These are phyloP conservation scores for Arbutus unedo DNA, from an alignment of 148 eudicot species.

Conservation along the genomic window DNA sequence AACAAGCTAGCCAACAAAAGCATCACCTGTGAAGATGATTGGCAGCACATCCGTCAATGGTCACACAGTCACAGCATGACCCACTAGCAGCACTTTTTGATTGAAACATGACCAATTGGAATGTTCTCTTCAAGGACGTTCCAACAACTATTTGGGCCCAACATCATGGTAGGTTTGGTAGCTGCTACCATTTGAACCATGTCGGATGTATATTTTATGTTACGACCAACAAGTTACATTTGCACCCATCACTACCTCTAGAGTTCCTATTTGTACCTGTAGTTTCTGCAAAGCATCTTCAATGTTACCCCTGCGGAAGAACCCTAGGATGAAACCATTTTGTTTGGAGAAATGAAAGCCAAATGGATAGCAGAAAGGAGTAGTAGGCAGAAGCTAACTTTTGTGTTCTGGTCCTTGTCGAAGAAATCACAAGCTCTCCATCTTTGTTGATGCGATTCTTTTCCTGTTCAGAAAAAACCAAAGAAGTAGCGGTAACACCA, in stretches of 20 bases:
- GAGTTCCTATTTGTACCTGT: slow-evolving; percentile 46
- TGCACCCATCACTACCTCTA: background rate
- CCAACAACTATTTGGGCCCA: background rate
- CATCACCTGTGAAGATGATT: background rate
- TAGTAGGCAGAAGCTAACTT: slow-evolving; percentile 41
- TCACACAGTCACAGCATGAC: background rate
- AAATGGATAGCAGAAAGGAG: slow-evolving; percentile 14
- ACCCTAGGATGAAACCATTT: slow-evolving; percentile 19
- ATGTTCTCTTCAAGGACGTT: background rate
- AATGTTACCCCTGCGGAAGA: slow-evolving; percentile 60
- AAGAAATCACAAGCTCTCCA: slow-evolving; percentile 83
- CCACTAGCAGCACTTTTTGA: background rate
- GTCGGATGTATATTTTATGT: background rate
- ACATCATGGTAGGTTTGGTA: background rate
- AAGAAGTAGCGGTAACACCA: background rate
- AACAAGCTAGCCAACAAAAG: background rate
- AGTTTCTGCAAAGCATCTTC: slow-evolving; percentile 74
- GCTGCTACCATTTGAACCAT: background rate
- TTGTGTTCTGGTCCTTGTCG: slow-evolving; percentile 78
- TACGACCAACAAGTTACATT: background rate
- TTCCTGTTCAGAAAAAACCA: slow-evolving; percentile 46
- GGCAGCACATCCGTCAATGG: background rate
- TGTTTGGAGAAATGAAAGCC: background rate
- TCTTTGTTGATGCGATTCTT: slow-evolving; percentile 86
- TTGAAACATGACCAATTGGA: background rate